Conservation (phyloP, 1,284 basidiomycete species). For the Tilletia horrida region DNA sequence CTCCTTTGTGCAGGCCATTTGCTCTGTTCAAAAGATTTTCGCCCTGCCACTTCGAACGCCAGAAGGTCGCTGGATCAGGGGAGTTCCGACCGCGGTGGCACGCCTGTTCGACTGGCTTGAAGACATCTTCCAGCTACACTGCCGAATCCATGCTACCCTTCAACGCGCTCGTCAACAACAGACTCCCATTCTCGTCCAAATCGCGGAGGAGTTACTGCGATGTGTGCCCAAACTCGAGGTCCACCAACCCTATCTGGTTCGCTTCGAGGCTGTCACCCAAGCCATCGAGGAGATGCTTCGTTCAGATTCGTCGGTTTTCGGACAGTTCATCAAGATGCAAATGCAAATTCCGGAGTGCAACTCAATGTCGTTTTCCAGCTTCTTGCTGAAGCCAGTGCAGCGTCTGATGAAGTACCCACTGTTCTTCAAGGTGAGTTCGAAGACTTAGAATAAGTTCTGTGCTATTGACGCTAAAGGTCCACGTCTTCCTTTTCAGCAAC, state of each 20-base stretch:
- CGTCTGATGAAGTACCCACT: conserved; percentile 70
- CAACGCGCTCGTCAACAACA: conserved; percentile 40
- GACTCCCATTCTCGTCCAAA: conserved; percentile 55
- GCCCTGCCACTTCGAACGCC: conserved; percentile 19
- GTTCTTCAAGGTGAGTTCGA: conserved; percentile 63
- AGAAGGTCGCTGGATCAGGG: conserved; percentile 18
- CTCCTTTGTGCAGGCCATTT: conserved; percentile 21
- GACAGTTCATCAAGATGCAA: conserved; percentile 76
- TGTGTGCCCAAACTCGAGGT: conserved; percentile 70
- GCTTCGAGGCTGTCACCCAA: conserved; percentile 64
- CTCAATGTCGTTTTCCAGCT: conserved; percentile 66
- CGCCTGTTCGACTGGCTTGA: conserved; percentile 27
- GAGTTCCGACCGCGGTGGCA: conserved; percentile 19
- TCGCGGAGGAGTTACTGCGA: conserved; percentile 64
- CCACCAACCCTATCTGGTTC: conserved; percentile 78
- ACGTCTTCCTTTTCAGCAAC: conserved; percentile 20
- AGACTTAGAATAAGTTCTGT: too few relatives aligned
- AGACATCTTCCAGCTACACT: conserved; percentile 25
- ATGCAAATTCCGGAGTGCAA: conserved; percentile 62
- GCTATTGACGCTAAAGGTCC: neutral
- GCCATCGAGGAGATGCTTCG: conserved; percentile 63
- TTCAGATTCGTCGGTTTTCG: conserved; percentile 67
- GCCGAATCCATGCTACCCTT: conserved; percentile 19
- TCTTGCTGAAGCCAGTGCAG: conserved; percentile 72
- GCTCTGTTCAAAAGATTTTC: conserved; percentile 19